Evolutionary conservation across 1,284 basidiomycete genomes (phyloP), one percentile per base, ranked within the genome.

Genomic region (Thecaphora thlaspeos): DNA sequence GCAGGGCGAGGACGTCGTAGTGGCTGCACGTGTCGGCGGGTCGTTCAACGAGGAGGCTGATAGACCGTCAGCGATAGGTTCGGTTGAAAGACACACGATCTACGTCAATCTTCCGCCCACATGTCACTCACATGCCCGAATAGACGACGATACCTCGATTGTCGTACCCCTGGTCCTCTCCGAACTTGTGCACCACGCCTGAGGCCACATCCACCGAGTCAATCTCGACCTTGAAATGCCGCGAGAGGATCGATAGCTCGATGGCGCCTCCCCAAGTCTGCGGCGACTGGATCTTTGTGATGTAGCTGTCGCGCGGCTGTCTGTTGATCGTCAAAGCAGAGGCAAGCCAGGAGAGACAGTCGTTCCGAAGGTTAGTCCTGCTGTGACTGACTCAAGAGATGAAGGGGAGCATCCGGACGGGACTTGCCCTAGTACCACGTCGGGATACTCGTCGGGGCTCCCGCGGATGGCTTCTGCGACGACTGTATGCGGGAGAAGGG

Each of bases 181-280:
- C 70, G 24, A 70, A 71, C 1, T 55, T 42, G 39, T 71, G 59
- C 12, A 60, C 41, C 1, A 53, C 56, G 7, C 70, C 67, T 0
- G 58, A 58, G 4, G 55, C 55, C 0, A 71, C 64, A 18, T 71
- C 70, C 32, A 70, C 51, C 10, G 52, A 46, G 47, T 50, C 47
- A 32, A 71, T 55, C 39, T 70, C 58, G 15, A 62, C 49, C 4
- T 34, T 34, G 42, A 64, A 68, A 41, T 64, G 49, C 8, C 46
- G 32, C 1, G 62, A 47, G 10, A 71, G 52, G 24, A 71, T 58
- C 3, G 58, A 48, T 7, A 71, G 58, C 39, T 71, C 70, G 18
- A 71, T 66, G 1, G 64, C 70, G 17, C 70, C 70, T 5, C 70
- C 70, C 70, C 70, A 71, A 8, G 58, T 50, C 5, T 43, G 36